Percentiles rank a stretch among this genome's conserved stretches.
phyloP scores from a whole-genome alignment of 2,329 filamentous ascomycete genomes.

The Metarhizium humberi region DNA sequence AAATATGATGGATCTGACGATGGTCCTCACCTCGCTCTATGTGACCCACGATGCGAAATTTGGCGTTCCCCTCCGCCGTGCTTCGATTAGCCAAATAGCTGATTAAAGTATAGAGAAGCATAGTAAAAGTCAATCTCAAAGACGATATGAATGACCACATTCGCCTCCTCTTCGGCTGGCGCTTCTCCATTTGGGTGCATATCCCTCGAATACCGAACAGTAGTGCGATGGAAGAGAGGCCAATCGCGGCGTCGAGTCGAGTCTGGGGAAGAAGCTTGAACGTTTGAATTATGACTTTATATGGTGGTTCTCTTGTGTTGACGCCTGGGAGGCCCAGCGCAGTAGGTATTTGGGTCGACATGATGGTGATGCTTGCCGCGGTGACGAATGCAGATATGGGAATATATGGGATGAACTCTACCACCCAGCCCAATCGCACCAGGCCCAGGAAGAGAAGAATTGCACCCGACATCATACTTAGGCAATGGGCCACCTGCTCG shows the following conservation, averaged over 20 bases:
- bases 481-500: conserved; percentile 31
- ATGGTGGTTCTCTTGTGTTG: conserved; percentile 35
- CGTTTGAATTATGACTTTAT: conserved; percentile 34
- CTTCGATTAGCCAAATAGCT: conserved; percentile 58
- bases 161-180: conserved; percentile 50
- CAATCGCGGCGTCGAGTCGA: conserved; percentile 61
- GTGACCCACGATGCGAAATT: conserved; percentile 53
- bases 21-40: conserved; percentile 49
- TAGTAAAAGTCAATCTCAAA: conserved; percentile 64
- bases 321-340: conserved; percentile 33
- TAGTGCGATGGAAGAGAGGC: conserved; percentile 55
- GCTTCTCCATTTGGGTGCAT: conserved; percentile 51
- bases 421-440: conserved; percentile 37
- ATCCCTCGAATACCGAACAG: conserved; percentile 54
- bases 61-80: conserved; percentile 32
- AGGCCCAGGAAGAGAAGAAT: conserved; percentile 36
- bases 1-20: background rate
- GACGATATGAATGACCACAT: conserved; percentile 68
- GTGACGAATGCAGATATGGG: conserved; percentile 43
- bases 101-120: conserved; percentile 66
- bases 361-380: conserved; percentile 40
- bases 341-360: conserved; percentile 35
- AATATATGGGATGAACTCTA: conserved; percentile 42
- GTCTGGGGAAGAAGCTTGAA: conserved; percentile 30
- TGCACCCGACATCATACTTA: conserved; percentile 35